Base-by-base conservation (phyloP, 495 filamentous ascomycete species). In the Umbilicaria muhlenbergii region DNA sequence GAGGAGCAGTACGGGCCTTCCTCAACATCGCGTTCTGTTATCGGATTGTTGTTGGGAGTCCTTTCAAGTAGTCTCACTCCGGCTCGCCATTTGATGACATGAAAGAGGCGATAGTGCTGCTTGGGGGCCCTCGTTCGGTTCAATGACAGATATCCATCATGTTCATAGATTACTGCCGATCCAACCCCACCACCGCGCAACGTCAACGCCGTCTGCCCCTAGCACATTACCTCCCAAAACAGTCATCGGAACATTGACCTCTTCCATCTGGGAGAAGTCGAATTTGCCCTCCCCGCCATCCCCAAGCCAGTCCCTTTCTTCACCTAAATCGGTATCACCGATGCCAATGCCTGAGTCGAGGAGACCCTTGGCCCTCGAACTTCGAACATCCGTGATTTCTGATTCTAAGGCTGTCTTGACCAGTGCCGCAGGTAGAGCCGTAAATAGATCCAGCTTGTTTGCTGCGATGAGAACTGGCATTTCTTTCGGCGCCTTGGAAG, bases 361-460 rank as follows among this genome's bases (percentile, higher is more conserved):
- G 38, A 96, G 59, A 0, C 87, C 86, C 57, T 83, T 88, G 35
- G 74, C 80, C 53, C 78, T 79, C 14, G 81, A 81, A 51, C 71
- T 71, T 21, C 92, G 71, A 49, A 95, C 78, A 43, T 81, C 71
- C 13, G 80, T 76, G 48, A 96, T 78, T 60, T 95, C 92, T 17
- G 68, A 66, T 58, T 96, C 89, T 10, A 98, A 63, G 38, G 71
- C 72, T 43, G 67, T 73, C 55, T 75, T 78, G 18, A 95, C 86
- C 31, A 93, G 69, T 2, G 71, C 67, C 1, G 84, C 76, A 0
- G 91, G 91, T 38, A 94, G 63, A 11, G 91, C 88, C 0, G 91
- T 96, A 58, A 98, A 98, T 11, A 96, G 65, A 59, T 98, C 91
- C 40, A 87, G 69, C 68, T 98, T 98, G 58, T 96, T 96, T 33